Base-by-base conservation (phyloP, 768 basidiomycete species). In the Trametes cinnabarina region DNA sequence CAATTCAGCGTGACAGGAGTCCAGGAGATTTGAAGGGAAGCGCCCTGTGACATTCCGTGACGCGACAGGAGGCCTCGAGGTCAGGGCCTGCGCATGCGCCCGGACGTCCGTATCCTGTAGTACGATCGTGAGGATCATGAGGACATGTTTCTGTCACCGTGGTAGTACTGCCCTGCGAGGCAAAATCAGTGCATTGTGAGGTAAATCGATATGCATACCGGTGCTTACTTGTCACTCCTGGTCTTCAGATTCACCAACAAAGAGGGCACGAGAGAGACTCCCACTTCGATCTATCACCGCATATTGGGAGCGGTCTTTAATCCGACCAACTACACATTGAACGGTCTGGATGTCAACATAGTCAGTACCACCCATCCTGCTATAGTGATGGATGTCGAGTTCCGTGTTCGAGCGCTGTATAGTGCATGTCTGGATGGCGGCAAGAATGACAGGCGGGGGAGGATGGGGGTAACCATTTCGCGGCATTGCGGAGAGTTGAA, bases 201-300 rank as follows among this genome's bases (percentile, higher is more conserved):
- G n/a, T 19, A 15, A 4, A 15, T 40, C 5, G 30, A 32, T 5
- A 32, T 32, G 30, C 30, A 32, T 32, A 32, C 30, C 30, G 11
- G 30, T 32, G 30, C 30, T 6, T 32, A 6, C 6, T 32, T 11
- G 11, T 32, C 11, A 32, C 30, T 32, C 30, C 11, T 5, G 30
- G 30, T 32, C 30, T 32, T 32, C 30, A 32, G 30, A 32, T 32
- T 32, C 37, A 39, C 17, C 37, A 5, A 39, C 37, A 15, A 14
- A 39, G 20, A 44, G 20, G n/a, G 51, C 51, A 22, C 64, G 65
- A 3, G 62, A 55, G 0, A 68, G 43, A 4, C 41, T 20, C 2
- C 64, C 65, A 19, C 68, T 71, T 3, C 69, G 60, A 43, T 72
- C 71, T 23, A 72, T 65, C 5, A 72, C 60, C 0, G 53, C 66